phyloP scores from a whole-genome alignment of 768 basidiomycete genomes.

The Pleurotus sapidus region DNA sequence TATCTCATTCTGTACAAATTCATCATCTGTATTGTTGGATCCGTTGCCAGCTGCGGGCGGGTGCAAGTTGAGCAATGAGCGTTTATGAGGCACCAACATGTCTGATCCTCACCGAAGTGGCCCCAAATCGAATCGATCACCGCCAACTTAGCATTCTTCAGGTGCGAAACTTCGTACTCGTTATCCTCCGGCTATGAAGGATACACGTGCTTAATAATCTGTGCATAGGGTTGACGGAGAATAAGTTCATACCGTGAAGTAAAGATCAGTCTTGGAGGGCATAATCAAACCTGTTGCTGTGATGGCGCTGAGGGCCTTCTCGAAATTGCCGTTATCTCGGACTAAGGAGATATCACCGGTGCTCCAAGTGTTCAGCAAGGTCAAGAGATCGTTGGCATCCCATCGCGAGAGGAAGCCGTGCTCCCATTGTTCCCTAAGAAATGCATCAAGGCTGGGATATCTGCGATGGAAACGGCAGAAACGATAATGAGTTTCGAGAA shows the following conservation, averaged over 20 bases:
- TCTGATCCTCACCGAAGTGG: constrained; percentile 41
- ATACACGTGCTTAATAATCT: background rate
- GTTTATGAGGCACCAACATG: background rate
- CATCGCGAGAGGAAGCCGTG: constrained; percentile 34
- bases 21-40: constrained; percentile 31
- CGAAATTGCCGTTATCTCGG: constrained; percentile 39
- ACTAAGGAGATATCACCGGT: constrained; percentile 43
- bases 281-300: constrained; percentile 53
- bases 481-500: no score
- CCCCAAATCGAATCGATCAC: constrained; percentile 60
- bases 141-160: constrained; percentile 41
- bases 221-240: no score
- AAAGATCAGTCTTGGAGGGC: constrained; percentile 58
- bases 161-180: constrained; percentile 40
- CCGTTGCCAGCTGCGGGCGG: constrained; percentile 40
- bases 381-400: constrained; percentile 57
- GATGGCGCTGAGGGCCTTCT: constrained; percentile 36
- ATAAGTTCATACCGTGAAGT: constrained; percentile 42
- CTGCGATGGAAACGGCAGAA: constrained; percentile 16
- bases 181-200: constrained; percentile 52
- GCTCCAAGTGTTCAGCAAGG: constrained; percentile 27
- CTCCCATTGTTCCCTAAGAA: constrained; percentile 54
- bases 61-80: background rate
- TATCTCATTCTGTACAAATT: constrained; percentile 43
- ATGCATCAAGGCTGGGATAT: constrained; percentile 45